Base-by-base conservation (phyloP, 2,329 filamentous ascomycete species). In the Rhynchosporium graminicola region DNA sequence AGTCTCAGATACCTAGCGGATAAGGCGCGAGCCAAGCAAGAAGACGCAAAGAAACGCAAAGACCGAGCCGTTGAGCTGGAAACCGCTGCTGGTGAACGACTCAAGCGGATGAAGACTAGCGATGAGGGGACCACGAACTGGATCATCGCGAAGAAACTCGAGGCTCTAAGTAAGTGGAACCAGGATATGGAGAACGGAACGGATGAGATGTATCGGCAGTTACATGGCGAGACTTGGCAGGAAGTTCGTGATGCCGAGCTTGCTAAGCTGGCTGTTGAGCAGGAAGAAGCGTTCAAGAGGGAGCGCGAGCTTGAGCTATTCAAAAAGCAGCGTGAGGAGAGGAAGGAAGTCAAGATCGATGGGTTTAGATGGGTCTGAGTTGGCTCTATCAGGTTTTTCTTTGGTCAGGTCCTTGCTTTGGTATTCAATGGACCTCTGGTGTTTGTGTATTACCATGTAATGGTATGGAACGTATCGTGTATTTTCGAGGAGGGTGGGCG, bases 1-100 rank as follows among this genome's bases (percentile, higher is more conserved):
- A 81, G 80, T 6, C 73, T 82, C 6, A 77, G 77, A 63, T 83
- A 82, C 63, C 74, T 83, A 3, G 80, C 78, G 3, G 76, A 78
- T 5, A 80, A 79, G 66, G 78, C 69, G 33, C 70, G 71, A 13
- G 60, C 60, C 28, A 81, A 80, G 67, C 69, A 70, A 38, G 71
- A 68, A 36, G 64, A 69, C 7, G 64, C 65, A 13, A 71, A 70
- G 65, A 74, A 72, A 54, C 71, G 70, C 46, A 75, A 73, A 60
- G 67, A 59, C 45, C 63, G 66, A 38, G 65, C 69, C 10, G 66
- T 61, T 26, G 66, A 71, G 36, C 38, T 71, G 54, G 72, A 75
- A 48, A 59, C 60, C 12, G 70, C 71, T 28, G 74, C 75, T 8
- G 67, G 66, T 57, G 60, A 67, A 48, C 68, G 65, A 42, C 26